Conservation (phyloP, 139 green algal species). For the Tetratostichococcus sp. region DNA sequence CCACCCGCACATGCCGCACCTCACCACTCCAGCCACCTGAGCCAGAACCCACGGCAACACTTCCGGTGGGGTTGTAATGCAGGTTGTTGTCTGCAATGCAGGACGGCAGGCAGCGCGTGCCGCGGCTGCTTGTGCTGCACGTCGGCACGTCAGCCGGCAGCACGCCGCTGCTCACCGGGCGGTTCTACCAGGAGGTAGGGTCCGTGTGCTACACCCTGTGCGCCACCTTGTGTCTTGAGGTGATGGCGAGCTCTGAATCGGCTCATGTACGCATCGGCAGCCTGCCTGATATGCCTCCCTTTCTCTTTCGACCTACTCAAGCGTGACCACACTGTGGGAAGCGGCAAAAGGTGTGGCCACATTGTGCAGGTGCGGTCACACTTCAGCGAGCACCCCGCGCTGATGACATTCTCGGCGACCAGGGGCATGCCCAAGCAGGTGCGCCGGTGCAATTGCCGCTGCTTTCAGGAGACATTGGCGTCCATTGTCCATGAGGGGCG, state of each 20-base stretch:
- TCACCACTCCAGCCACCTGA: too few relatives aligned
- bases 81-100: neutral
- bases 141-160: neutral
- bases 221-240: neutral
- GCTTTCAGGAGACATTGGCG: neutral
- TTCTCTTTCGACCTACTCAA: too few relatives aligned
- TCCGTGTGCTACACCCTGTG: too few relatives aligned
- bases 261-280: neutral
- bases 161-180: neutral
- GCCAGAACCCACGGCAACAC: too few relatives aligned
- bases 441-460: neutral
- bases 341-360: too few relatives aligned
- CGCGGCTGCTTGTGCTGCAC: neutral
- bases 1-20: too few relatives aligned
- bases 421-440: neutral
- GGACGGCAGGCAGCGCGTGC: neutral
- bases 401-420: neutral
- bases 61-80: neutral
- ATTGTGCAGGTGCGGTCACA: neutral
- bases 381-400: neutral
- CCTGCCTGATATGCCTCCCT: too few relatives aligned
- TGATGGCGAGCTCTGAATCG: neutral
- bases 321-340: too few relatives aligned
- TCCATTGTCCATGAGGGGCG: too few relatives aligned
- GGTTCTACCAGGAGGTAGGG: neutral